Base-by-base conservation (phyloP, 176 grass and related monocot genomes). In the Alopecurus myosuroides region DNA sequence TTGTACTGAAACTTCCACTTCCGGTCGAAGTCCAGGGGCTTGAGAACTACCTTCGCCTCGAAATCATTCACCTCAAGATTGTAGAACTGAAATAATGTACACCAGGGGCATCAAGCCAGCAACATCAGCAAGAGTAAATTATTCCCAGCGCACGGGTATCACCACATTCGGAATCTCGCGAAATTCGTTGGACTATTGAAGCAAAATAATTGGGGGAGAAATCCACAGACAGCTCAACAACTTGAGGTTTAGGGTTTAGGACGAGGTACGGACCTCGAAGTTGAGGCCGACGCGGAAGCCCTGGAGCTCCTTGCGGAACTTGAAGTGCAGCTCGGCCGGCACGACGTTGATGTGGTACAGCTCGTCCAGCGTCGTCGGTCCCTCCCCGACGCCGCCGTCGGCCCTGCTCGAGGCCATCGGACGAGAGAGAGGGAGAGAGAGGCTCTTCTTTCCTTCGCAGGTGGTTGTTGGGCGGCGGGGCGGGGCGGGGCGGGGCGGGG, bases 251-350 rank as follows among this genome's bases (percentile, higher is more conserved):
- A 64, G 58, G 88, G 82, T 55, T 76, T 89, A 53, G 41, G 17
- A 19, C 42, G 35, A 34, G 29, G 39, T 55, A 92, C 91, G 88
- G 68, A 95, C 96, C 96, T 98, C 93, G 62, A 98, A 52, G 81
- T 98, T 95, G 84, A 95, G 75, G 63, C 96, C 96, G 63, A 98
- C 89, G 84, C 96, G 96, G 74, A 95, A 61, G 26, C 88, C 85
- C 88, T 92, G 76, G 33, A 98, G 70, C 89, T 95, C 91, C 88
- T 95, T 98, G 72, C 96, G 93, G 79, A 98, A 98, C 87, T 98
- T 95, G 91, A 98, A 80, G 91, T 87, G 92, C 66, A 98, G 91
- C 85, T 98, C 93, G 39, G 93, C 92, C 34, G 93, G 93, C 15
- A 95, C 89, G 23, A 92, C 73, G 88, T 95, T 98, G 85, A 98